Conservation (phyloP, 2,329 filamentous ascomycete species). For the Xylaria hypoxylon region DNA sequence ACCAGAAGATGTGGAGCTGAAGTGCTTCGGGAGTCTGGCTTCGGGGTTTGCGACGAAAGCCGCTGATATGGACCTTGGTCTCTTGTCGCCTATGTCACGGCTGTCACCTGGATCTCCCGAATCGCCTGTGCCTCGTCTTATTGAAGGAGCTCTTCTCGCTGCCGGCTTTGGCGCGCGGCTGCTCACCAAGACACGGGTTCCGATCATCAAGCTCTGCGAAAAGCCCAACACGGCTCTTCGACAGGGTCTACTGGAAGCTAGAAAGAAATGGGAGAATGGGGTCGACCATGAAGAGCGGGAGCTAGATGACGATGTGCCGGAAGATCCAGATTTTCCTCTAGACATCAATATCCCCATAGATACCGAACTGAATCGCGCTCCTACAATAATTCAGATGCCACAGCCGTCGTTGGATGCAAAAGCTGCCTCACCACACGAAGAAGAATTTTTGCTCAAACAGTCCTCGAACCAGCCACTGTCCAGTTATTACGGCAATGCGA, state of each 20-base stretch:
- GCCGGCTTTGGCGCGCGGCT: slow-evolving; percentile 80
- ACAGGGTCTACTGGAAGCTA: slow-evolving; percentile 70
- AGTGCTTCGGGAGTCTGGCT: slow-evolving; percentile 83
- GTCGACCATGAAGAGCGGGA: slow-evolving; percentile 56
- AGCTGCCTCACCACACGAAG: slow-evolving; percentile 28
- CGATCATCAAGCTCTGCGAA: slow-evolving; percentile 89
- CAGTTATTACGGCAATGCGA: slow-evolving; percentile 62
- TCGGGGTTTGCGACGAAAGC: slow-evolving; percentile 88
- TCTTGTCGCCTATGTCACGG: slow-evolving; percentile 73
- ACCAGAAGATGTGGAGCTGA: slow-evolving; percentile 70
- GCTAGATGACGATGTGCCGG: slow-evolving; percentile 51
- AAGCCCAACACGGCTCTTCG: slow-evolving; percentile 72
- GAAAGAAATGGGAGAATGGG: slow-evolving; percentile 77
- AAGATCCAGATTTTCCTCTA: slow-evolving; percentile 43
- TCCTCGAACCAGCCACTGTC: slow-evolving; percentile 55
- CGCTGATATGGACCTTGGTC: slow-evolving; percentile 91
- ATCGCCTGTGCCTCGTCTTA: slow-evolving; percentile 75
- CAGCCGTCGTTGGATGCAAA: slow-evolving; percentile 19
- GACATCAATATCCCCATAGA: slow-evolving; percentile 12
- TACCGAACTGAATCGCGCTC: slow-evolving; percentile 18
- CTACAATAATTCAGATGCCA: slow-evolving; percentile 23
- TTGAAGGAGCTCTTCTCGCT: slow-evolving; percentile 80
- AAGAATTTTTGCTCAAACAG: slow-evolving; percentile 56
- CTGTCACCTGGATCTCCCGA: slow-evolving; percentile 65
- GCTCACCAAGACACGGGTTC: slow-evolving; percentile 81